Evolutionary conservation across 768 basidiomycete genomes (phyloP).

Genomic region (Leccinum sublutescens): DNA sequence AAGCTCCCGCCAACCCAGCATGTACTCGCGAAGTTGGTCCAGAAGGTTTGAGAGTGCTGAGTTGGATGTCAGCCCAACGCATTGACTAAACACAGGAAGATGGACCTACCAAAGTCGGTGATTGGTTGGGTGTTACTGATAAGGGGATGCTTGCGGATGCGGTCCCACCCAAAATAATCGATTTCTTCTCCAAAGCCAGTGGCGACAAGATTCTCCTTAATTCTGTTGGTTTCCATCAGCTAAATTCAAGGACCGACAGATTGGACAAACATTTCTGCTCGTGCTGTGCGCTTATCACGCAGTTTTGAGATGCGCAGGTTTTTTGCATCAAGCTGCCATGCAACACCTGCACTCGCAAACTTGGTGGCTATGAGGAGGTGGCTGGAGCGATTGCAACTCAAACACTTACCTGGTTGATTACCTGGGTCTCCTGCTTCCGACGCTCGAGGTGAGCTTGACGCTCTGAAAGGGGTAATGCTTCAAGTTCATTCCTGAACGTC

Average conservation of each 20-base stretch:
- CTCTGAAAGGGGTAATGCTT: slow-evolving; percentile 10
- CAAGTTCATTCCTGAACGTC: slow-evolving; percentile 15
- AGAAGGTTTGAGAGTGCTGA: slow-evolving; percentile 19
- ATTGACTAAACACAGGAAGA: not conserved
- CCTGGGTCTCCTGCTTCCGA: slow-evolving; percentile 9
- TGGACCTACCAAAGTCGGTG: slow-evolving; percentile 20
- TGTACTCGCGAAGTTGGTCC: slow-evolving; percentile 25
- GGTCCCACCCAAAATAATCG: slow-evolving; percentile 32
- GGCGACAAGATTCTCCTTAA: slow-evolving; percentile 16
- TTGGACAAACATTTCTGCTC: slow-evolving; percentile 27
- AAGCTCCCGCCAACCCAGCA: slow-evolving; percentile 32
- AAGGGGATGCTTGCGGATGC: slow-evolving; percentile 28
- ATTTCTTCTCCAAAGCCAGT: slow-evolving; percentile 28
- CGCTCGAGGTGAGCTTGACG: slow-evolving; percentile 22
- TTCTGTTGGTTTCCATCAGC: slow-evolving; percentile 17
- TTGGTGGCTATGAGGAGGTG: slow-evolving; percentile 14
- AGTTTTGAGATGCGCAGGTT: slow-evolving; percentile 18
- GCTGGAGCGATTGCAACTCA: not conserved
- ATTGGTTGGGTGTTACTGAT: slow-evolving; percentile 26
- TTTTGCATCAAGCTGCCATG: slow-evolving; percentile 25
- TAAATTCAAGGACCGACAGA: not conserved
- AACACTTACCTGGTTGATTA: slow-evolving; percentile 12
- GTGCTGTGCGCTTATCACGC: slow-evolving; percentile 23
- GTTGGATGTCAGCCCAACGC: slow-evolving; percentile 7
- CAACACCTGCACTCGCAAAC: slow-evolving; percentile 28